Evolutionary conservation across 345 rosid genomes (phyloP), one percentile per base, ranked within the genome.

Genomic region (Euphorbia lathyris): DNA sequence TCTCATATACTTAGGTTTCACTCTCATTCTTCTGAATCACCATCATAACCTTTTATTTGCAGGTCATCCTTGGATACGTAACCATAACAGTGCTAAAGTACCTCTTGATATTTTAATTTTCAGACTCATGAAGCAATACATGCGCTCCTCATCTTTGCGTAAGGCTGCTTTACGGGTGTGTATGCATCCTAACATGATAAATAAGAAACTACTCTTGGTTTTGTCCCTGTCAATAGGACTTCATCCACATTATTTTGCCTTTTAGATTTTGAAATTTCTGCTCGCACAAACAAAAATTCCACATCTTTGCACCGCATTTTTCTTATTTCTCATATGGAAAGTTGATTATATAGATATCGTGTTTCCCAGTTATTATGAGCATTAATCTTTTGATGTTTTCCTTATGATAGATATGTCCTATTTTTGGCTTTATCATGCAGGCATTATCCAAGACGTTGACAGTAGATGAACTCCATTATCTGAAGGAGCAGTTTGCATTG

Each of bases 21-120:
- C 12, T 58, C 47, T 27, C 48, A 9, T 63, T 40, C 43, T 68
- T 77, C 63, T 65, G 45, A 73, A 40, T 70, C 65, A 56, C 66
- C 71, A 3, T 64, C 9, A 58, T 42, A 22, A 59, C 65, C 9
- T 73, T 40, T 26, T 30, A 17, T 78, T 69, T 69, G 27, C 86
- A 95, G 99, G 93, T 80, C 98, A 95, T 84, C 96, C 99, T 64
- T 95, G 99, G 99, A 77, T 92, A 7, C 79, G 84, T 60, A 80
- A 82, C 51, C 73, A 66, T 68, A 76, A 72, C 45, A 81, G 77
- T 45, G 79, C 79, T 26, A 88, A 83, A 74, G 81, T 90, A 68
- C 92, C 97, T 67, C 87, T 90, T 58, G 99, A 95, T 84, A 78
- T 92, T 73, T 71, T 82, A 38, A 78, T 90, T 66, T 86, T 92